Evolutionary conservation across 371 early-diverging fungal species (phyloP), one percentile per base, ranked within the genome.

Genomic region (Circinella umbellata): DNA sequence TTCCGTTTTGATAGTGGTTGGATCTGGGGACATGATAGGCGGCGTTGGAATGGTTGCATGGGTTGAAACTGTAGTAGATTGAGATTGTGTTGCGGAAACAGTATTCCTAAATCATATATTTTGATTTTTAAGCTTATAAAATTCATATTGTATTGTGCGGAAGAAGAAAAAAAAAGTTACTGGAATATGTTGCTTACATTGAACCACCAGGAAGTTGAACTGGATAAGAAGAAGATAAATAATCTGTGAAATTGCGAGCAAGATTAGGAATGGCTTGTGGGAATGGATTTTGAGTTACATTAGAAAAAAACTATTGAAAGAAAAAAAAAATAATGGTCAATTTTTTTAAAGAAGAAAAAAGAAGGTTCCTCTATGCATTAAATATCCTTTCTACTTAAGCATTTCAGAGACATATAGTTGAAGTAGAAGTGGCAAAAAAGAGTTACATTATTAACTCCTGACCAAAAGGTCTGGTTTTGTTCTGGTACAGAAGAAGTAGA

Each of bases 201-300:
- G 83, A 76, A 18, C 73, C 75, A 18, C 73, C 75, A 17, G 75
- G 35, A 53, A 78, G 72, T 14, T 75, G 79, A n/a, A 73, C 74
- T 17, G 76, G 83, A 66, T 80, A 80, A 47, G 69, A 76, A 17
- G 83, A 78, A 6, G 83, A 64, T 35, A 85, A 59, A 48, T 85
- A 85, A 53, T 85, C 85, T 17, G 82, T 74, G 57, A 85, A 79
- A 60, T 82, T 84, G 18, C 79, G 74, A 6, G 85, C 85, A 34
- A 85, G 72, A 39, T 82, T 82, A 13, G 85, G 85, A 48, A 85
- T 74, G 11, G 85, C 75, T 65, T 82, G 85, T 36, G 81, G 81
- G 57, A 85, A 73, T 53, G 80, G 82, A 63, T 81, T 85, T 61
- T 80, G 80, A 35, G 84, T 70, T 3, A 84, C 84, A 73, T 84